Conservation (phyloP, 768 basidiomycete species). For the Lentinula raphanica region DNA sequence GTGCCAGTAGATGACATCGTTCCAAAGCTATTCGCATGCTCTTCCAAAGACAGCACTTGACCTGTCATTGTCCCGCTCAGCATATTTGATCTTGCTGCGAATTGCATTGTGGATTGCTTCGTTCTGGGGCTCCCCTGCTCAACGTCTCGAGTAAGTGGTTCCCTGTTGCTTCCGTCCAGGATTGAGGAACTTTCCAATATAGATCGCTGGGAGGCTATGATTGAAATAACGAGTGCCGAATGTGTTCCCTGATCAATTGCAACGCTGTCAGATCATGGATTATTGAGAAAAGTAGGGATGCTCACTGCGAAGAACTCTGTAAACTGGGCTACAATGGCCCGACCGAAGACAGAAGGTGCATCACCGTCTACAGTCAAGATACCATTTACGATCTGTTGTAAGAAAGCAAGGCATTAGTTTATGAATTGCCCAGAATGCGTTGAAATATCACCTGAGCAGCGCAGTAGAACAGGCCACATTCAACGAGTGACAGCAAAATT, state of each 20-base stretch:
- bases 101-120: not conserved
- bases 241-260: not conserved
- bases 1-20: not conserved
- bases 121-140: not conserved
- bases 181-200: not conserved
- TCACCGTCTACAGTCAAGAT: not conserved
- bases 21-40: not conserved
- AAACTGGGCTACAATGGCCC: not conserved
- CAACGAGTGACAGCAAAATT: not conserved
- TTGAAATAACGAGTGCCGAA: not conserved
- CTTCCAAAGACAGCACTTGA: not conserved
- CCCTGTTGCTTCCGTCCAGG: not conserved
- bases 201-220: not conserved
- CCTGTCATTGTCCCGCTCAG: not conserved
- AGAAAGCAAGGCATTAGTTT: not conserved
- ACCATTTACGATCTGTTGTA: not conserved
- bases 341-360: not conserved
- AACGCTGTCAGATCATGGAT: not conserved
- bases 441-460: not conserved
- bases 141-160: not conserved
- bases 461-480: constrained; percentile 1
- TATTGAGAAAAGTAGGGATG: not conserved
- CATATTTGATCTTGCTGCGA: not conserved
- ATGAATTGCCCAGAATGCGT: not conserved
- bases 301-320: not conserved